Conservation (phyloP, 169 alveolate species). For the Perkinsus olseni region DNA sequence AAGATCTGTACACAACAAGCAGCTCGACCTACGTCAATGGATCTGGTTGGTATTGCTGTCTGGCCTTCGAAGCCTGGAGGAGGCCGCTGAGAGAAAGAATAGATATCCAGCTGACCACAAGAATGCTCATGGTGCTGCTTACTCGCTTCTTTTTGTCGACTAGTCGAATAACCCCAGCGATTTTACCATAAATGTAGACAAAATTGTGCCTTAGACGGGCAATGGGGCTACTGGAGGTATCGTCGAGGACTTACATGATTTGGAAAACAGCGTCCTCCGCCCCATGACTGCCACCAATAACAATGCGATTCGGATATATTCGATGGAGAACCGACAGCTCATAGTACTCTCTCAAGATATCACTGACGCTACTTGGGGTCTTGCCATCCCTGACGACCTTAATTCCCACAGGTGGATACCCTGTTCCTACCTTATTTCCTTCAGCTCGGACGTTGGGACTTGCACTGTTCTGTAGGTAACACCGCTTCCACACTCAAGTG, state of each 20-base stretch:
- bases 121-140: too few relatives aligned
- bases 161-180: too few relatives aligned
- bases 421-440: neutral
- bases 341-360: neutral
- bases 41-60: too few relatives aligned
- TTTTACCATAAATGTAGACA: too few relatives aligned
- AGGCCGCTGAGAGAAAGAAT: too few relatives aligned
- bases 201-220: too few relatives aligned
- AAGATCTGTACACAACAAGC: too few relatives aligned
- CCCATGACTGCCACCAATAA: neutral
- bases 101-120: too few relatives aligned
- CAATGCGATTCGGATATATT: neutral
- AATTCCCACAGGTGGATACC: neutral
- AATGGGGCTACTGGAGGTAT: neutral
- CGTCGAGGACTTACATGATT: neutral
- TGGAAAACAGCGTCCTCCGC: neutral
- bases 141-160: too few relatives aligned
- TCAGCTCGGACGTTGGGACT: neutral
- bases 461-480: neutral
- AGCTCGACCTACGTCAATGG: too few relatives aligned
- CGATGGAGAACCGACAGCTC: neutral
- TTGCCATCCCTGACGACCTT: neutral
- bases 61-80: too few relatives aligned
- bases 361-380: neutral
- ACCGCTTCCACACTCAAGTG: neutral